Base-by-base conservation (phyloP, 768 basidiomycete species). In the Leccinum olivaceopallidum region DNA sequence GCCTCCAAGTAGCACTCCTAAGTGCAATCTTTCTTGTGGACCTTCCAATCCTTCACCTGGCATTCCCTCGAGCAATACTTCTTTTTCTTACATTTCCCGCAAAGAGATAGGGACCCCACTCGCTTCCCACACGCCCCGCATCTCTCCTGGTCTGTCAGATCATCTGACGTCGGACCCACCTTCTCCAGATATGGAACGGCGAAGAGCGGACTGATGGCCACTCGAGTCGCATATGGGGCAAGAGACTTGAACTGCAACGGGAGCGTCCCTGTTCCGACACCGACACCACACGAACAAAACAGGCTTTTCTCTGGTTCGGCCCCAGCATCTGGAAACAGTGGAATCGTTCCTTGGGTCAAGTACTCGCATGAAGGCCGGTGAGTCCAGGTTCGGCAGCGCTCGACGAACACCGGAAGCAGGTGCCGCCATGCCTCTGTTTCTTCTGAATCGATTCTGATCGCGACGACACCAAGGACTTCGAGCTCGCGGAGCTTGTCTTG, bases 181-280 rank as follows among this genome's bases (percentile, higher is more conserved):
- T 67, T 67, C 61, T 85, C 81, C 62, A 84, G 57, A 65, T 80
- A 84, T 6, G 83, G 75, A 16, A 81, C 77, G 0, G 81, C 76
- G 55, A 86, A 86, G 12, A 87, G 69, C 0, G 83, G 86, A 2
- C 79, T 75, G 42, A 88, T 70, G 0, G 83, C 86, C 5, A 78
- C 70, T 9, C 85, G 74, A 2, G 82, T 84, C 14, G 74, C 78
- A 55, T 79, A 79, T 7, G 77, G 76, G 2, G 77, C 76, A 13
- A 85, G 65, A 2, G 56, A 36, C 60, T 71, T 70, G 81, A 81
- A 85, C 10, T 65, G 61, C 13, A 63, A 49, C 0, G 63, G 63
- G 60, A 86, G 78, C 1, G 63, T 69, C 3, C 73, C 79, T 6
- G 80, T 69, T 53, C 80, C 77, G 50, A 84, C 76, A 4, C 84